Evolutionary conservation across 1,284 basidiomycete genomes (phyloP), one percentile per base, ranked within the genome.

Genomic region (Fereydounia khargensis): DNA sequence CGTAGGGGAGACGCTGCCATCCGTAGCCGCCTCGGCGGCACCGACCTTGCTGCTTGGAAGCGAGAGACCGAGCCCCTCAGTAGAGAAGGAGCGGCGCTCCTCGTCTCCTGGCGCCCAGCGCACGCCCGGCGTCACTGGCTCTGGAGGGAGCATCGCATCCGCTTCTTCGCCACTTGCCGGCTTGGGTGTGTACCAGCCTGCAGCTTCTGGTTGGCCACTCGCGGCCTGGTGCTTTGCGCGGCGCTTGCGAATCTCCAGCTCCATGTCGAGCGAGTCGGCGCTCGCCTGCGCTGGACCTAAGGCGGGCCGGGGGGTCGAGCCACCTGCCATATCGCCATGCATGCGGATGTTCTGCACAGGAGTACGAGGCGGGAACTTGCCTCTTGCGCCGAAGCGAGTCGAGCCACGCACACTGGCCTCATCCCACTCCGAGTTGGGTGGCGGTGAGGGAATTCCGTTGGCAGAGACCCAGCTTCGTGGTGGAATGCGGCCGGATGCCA

Each of bases 151-250:
- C n/a, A n/a, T n/a, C 4, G 42, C 17, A 19, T 43, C 57, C 9
- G 17, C n/a, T 3, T 17, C 42, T 21, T 25, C 24, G 10, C 14
- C 25, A 20, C 49, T 36, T 0, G 40, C 39, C 17, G 41, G 44
- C 19, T 59, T 62, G 16, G 59, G 55, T 4, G 60, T 66, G 27
- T 66, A 68, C 63, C 62, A 68, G 17, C 65, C 65, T 9, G 55
- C 63, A 3, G 21, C 14, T 31, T 62, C 52, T 1, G 37, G 43
- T 17, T 47, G 42, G 21, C 52, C 55, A 22, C 27, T 53, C 2
- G 46, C 46, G 4, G 44, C 56, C 38, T 42, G 48, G 43, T 49
- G 49, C 23, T 48, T 52, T 16, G 53, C 53, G 6, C 67, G 35
- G 6, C 58, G 36, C 19, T 49, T 31, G 13, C 67, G 47, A 13